These are phyloP conservation scores for Pisolithus thermaeus DNA, from an alignment of 1,284 basidiomycete species.

Conservation along the genomic window DNA sequence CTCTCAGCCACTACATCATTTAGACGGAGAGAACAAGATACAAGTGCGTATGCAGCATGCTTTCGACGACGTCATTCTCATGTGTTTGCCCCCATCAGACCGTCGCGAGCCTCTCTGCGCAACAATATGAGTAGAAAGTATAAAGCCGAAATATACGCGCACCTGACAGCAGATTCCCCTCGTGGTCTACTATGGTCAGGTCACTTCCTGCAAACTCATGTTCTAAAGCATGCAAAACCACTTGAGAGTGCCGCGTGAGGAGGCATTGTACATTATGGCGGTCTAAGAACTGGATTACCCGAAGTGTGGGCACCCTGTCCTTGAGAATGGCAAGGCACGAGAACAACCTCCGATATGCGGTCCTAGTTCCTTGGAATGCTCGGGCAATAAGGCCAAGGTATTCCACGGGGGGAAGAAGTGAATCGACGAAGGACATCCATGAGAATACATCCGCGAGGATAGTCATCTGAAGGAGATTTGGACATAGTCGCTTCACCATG, in stretches of 20 bases:
- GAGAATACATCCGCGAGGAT: conserved; percentile 10
- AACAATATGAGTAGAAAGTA: background rate
- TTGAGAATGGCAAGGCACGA: conserved; percentile 10
- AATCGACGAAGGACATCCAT: background rate
- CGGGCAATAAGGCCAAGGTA: conserved; percentile 14
- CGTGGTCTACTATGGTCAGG: conserved; percentile 22
- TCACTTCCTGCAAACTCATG: conserved; percentile 1
- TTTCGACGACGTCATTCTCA: too few species aligned
- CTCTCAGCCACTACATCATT: too few species aligned
- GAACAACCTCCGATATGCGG: conserved; percentile 10
- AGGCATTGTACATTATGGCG: conserved; percentile 16
- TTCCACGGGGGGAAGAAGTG: conserved; percentile 13
- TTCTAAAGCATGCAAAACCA: conserved; percentile 6
- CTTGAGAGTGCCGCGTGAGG: conserved; percentile 13
- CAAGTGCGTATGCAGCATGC: too few species aligned
- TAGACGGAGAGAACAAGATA: too few species aligned
- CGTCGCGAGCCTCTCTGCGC: too few species aligned
- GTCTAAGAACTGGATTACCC: conserved; percentile 19
- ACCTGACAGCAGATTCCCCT: conserved; percentile 21
- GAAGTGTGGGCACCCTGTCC: conserved; percentile 15
- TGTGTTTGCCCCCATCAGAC: too few species aligned
- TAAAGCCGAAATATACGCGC: background rate
- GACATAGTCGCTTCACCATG: conserved; percentile 10
- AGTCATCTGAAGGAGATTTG: conserved; percentile 16
- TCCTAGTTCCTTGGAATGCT: conserved; percentile 6